Base-by-base conservation (phyloP, 345 rosid species). In the Melastoma malabathricum region DNA sequence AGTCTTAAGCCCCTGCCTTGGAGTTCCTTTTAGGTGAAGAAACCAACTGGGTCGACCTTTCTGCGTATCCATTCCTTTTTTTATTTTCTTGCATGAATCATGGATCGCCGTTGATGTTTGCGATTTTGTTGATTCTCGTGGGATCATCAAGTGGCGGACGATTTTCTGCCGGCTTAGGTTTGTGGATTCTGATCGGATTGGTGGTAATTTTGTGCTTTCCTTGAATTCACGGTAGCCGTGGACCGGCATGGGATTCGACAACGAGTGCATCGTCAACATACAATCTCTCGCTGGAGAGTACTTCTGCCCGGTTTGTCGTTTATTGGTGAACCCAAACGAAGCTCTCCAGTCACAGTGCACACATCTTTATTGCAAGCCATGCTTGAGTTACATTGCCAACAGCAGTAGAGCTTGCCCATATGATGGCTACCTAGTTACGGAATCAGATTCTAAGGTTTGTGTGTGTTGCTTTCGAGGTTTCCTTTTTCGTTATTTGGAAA, bases 271-370 rank as follows among this genome's bases (percentile, higher is more conserved):
- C 53, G 48, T 64, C 34, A 83, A 78, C 66, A 81, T 81, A 57
- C 84, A 87, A 66, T 73, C 82, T 48, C 65, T 87, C 14, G 69
- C 89, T 4, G 83, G 83, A 18, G 93, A 83, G 70, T 79, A 74
- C 64, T 87, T 87, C 59, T 87, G 96, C 53, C 81, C 93, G 7
- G 83, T 83, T 45, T 87, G 94, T 56, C 82, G 84, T 5, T 48
- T 79, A 50, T 86, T 87, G 12, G 76, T 87, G 23, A 67, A 72
- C 65, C 96, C 96, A n/a, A 75, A 71, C 53, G 96, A 87, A 72
- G 93, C 94, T 14, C 62, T 87, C 12, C 96, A 81, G 65, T 73
- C 93, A 2, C 86, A 79, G 59, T 87, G 96, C 63, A 79, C 86
- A 58, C 96, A 87, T 55, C 58, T 87, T 8, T 87, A 77, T 45